A percentile compares a stretch with the other conserved stretches of the same genome.
Conservation (phyloP, 2,329 filamentous ascomycete genomes). For the Colletotrichum lindemuthianum region DNA sequence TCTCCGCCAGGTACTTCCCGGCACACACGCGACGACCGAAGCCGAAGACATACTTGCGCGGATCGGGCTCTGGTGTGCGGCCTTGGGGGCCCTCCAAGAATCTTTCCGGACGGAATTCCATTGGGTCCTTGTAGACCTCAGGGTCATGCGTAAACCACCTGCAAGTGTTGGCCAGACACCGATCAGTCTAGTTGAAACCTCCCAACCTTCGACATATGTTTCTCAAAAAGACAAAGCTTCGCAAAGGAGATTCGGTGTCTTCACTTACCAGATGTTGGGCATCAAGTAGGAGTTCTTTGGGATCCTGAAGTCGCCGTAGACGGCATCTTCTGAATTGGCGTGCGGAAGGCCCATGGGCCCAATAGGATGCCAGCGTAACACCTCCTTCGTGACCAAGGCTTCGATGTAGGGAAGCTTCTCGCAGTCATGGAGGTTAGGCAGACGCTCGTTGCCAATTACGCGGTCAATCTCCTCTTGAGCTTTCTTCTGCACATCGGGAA, state of each 20-base stretch:
- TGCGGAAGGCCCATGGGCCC: constrained; percentile 55
- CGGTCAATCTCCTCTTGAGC: constrained; percentile 64
- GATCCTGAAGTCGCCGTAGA: constrained; percentile 3
- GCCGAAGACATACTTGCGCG: constrained; percentile 27
- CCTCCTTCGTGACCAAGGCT: constrained; percentile 66
- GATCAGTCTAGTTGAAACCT: background rate
- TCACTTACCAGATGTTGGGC: constrained; percentile 43
- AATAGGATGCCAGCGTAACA: constrained; percentile 64
- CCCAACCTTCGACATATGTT: background rate
- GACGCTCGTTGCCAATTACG: constrained; percentile 57
- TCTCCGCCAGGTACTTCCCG: constrained; percentile 36
- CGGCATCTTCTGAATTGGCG: constrained; percentile 41
- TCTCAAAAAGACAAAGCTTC: background rate
- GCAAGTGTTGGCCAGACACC: background rate
- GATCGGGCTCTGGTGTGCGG: background rate
- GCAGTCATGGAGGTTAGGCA: constrained; percentile 60
- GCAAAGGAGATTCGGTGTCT: constrained; percentile 48
- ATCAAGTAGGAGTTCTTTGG: constrained; percentile 44
- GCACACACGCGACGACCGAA: constrained; percentile 38
- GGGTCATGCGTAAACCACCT: constrained; percentile 63
- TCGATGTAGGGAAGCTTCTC: constrained; percentile 61
- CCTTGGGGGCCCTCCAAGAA: background rate
- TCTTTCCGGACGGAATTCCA: constrained; percentile 4
- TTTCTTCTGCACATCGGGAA: constrained; percentile 54
- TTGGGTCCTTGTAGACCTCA: constrained; percentile 65